phyloP scores from a whole-genome alignment of 2,329 filamentous ascomycete genomes.

The Nigrospora oryzae region DNA sequence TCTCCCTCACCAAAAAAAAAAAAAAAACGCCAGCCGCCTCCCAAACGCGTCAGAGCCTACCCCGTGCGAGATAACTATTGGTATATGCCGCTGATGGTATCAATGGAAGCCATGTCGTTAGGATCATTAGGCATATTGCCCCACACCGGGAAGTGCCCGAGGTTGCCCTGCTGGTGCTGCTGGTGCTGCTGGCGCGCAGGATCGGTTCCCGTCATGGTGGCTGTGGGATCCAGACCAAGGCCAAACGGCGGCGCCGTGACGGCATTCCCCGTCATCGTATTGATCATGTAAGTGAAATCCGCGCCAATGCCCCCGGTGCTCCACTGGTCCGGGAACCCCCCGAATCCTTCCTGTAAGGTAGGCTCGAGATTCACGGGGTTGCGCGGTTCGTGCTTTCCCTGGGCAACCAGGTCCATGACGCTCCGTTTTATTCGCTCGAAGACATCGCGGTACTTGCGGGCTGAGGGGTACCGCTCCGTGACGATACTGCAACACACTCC shows the following conservation, averaged over 20 bases:
- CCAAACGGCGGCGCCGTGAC: constrained; percentile 5
- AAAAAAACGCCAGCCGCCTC: background rate
- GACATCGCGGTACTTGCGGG: constrained; percentile 20
- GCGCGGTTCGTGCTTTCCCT: constrained; percentile 18
- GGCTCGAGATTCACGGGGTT: constrained; percentile 17
- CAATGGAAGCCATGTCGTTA: constrained; percentile 1
- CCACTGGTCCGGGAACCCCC: constrained; percentile 12
- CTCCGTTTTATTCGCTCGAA: constrained; percentile 21
- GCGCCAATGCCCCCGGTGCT: constrained; percentile 9
- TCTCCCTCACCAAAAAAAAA: too few relatives aligned
- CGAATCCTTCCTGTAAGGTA: constrained; percentile 14
- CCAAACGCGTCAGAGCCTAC: background rate
- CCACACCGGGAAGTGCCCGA: constrained; percentile 3
- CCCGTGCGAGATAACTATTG: background rate
- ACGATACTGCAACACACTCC: constrained; percentile 10
- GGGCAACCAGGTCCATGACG: constrained; percentile 15
- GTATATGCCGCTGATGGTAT: constrained; percentile 5
- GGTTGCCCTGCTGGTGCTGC: background rate
- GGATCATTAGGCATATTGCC: constrained; percentile 1
- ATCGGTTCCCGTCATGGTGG: background rate
- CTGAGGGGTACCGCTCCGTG: constrained; percentile 21
- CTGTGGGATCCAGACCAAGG: constrained; percentile 2
- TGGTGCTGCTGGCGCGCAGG: background rate
- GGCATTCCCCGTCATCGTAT: constrained; percentile 16
- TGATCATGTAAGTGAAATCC: constrained; percentile 20